phyloP scores from a whole-genome alignment of 257 asterid species.

The Striga asiatica region DNA sequence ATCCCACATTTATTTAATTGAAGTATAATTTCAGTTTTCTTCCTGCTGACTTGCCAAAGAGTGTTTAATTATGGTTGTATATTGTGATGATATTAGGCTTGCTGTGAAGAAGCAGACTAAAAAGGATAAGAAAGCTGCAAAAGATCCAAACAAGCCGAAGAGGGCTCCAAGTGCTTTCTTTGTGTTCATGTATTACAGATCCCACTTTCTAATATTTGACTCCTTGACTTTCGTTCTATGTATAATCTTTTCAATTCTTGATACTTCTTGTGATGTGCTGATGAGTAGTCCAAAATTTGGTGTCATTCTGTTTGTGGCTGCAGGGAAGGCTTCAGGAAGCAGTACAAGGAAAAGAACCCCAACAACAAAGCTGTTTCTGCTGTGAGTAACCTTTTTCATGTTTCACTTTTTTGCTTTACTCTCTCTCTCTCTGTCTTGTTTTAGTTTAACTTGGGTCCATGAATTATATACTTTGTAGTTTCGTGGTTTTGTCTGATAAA shows the following conservation, averaged over 20 bases:
- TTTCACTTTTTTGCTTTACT: background rate
- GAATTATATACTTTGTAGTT: too few species aligned
- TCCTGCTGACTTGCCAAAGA: background rate
- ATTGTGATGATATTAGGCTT: constrained; percentile 25
- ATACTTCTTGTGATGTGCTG: background rate
- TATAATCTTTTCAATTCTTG: background rate
- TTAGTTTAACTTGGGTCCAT: background rate
- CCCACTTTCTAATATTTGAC: background rate
- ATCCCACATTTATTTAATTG: background rate
- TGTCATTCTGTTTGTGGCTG: background rate
- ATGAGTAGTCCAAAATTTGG: background rate
- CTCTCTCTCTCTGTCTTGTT: too few species aligned
- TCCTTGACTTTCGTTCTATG: background rate
- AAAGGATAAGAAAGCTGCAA: constrained; percentile 31
- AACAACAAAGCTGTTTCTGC: constrained; percentile 5
- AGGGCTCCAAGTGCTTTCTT: constrained; percentile 55
- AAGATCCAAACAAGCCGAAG: constrained; percentile 63
- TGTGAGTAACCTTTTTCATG: background rate
- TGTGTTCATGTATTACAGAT: constrained; percentile 36
- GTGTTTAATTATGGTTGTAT: background rate
- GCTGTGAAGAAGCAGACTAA: constrained; percentile 33
- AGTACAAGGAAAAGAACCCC: constrained; percentile 10
- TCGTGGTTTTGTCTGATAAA: background rate
- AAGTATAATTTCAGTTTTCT: background rate
- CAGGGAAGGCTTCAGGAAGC: constrained; percentile 15